Evolutionary conservation across 1,284 basidiomycete species (phyloP), one percentile per base, ranked within the genome.

Genomic region (Sporisorium graminicola): DNA sequence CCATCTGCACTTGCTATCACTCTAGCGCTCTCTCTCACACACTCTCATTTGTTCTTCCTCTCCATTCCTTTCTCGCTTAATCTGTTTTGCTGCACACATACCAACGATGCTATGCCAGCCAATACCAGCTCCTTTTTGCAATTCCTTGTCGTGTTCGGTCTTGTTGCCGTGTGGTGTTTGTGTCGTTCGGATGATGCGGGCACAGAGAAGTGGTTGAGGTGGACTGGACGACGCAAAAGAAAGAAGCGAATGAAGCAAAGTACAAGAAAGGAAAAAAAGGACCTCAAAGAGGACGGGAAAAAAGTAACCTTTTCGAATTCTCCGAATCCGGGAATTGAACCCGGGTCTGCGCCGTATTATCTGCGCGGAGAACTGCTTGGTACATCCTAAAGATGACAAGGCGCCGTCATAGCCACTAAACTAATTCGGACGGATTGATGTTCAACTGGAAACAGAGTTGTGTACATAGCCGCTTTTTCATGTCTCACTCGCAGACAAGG

Each of bases 401-500:
- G 74, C 70, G 74, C 74, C 74, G 74, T 77, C 74, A 77, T 77
- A 77, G 74, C 74, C 74, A 77, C 74, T 77, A 77, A 77, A 77
- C 74, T 77, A 77, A 77, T 77, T 77, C 74, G 74, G 74, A 77
- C 40, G 29, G 35, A 13, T 46, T 62, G 33, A 33, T 63, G 50
- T 33, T 14, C 10, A 10, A 1, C 18, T 2, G 9, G 1, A 1
- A 9, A 5, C 5, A 0, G 2, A 0, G 20, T 29, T 42, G 65
- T 47, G 6, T 46, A 10, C 35, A 35, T 33, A n/a, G n/a, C n/a
- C n/a, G n/a, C n/a, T n/a, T n/a, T n/a, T n/a, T n/a, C n/a, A n/a
- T n/a, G n/a, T n/a, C n/a, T n/a, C n/a, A n/a, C n/a, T n/a, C n/a
- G 60, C 61, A 57, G 8, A 26, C 26, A 12, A 10, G 29, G 29